Percentiles rank a stretch among this genome's conserved stretches.
phyloP scores from a whole-genome alignment of 306 rosid species.

The Cucumis hystrix region DNA sequence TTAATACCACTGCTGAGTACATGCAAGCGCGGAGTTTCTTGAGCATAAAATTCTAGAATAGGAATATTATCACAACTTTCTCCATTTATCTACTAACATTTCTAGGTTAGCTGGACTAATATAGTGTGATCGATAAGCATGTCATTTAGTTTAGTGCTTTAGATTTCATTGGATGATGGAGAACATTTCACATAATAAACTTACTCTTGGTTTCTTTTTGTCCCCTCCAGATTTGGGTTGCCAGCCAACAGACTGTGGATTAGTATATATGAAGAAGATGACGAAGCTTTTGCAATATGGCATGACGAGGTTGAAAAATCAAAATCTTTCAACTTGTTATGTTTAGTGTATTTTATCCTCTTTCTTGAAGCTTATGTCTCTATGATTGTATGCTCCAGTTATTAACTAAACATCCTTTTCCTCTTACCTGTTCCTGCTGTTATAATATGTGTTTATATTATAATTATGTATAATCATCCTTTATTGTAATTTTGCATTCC shows the following conservation, averaged over 20 bases:
- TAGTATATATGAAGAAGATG: slow-evolving; percentile 71
- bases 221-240: slow-evolving; percentile 51
- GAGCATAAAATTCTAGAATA: background rate
- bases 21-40: background rate
- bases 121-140: background rate
- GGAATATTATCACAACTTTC: background rate
- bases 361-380: background rate
- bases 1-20: background rate
- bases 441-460: too few relatives aligned
- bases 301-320: slow-evolving; percentile 42
- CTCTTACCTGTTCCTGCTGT: background rate
- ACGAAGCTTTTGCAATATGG: slow-evolving; percentile 75
- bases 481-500: too few relatives aligned
- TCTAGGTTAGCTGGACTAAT: background rate
- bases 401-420: background rate
- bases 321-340: background rate
- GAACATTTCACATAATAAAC: background rate
- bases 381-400: background rate
- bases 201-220: background rate
- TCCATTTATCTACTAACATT: background rate
- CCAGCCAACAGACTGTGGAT: slow-evolving; percentile 67
- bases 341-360: background rate
- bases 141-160: background rate
- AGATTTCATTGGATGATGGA: background rate
- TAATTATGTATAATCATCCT: too few relatives aligned